A percentile compares a stretch with the other conserved stretches of the same genome.
Conservation (phyloP, 2,329 filamentous ascomycete genomes). For the Pseudogymnoascus sp. region DNA sequence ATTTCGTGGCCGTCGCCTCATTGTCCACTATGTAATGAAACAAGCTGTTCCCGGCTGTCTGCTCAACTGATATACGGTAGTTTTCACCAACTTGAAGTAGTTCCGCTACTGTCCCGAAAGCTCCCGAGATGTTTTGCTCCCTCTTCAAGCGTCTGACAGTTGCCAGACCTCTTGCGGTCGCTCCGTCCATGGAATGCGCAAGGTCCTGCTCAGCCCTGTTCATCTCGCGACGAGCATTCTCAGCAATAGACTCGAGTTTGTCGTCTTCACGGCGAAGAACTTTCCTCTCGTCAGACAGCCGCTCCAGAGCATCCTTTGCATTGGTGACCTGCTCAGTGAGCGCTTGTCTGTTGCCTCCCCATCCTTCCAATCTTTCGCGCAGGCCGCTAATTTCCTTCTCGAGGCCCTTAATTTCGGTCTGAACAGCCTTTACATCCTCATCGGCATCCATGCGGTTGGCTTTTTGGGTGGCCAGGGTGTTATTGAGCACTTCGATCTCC, state of each 20-base stretch:
- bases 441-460: conserved; percentile 76
- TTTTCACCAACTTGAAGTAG: conserved; percentile 78
- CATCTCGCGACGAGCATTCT: conserved; percentile 67
- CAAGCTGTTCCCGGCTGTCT: conserved; percentile 82
- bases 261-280: conserved; percentile 83
- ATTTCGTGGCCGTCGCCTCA: conserved; percentile 73
- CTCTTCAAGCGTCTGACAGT: conserved; percentile 76
- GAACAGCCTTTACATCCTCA: conserved; percentile 69
- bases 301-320: conserved; percentile 71
- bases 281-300: conserved; percentile 78
- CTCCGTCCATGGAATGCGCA: conserved; percentile 79
- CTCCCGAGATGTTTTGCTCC: conserved; percentile 71
- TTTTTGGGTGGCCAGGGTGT: conserved; percentile 70
- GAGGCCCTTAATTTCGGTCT: conserved; percentile 61
- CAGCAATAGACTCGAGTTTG: conserved; percentile 69
- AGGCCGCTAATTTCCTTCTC: conserved; percentile 66
- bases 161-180: conserved; percentile 79
- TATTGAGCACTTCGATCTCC: conserved; percentile 73
- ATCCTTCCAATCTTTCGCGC: conserved; percentile 67
- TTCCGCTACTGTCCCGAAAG: conserved; percentile 88
- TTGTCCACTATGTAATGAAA: conserved; percentile 97
- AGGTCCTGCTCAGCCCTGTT: conserved; percentile 70
- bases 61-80: conserved; percentile 84
- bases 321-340: conserved; percentile 66
- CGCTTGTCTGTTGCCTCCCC: conserved; percentile 63